Conservation (phyloP, 768 basidiomycete genomes). For the Auricularia heimuer region DNA sequence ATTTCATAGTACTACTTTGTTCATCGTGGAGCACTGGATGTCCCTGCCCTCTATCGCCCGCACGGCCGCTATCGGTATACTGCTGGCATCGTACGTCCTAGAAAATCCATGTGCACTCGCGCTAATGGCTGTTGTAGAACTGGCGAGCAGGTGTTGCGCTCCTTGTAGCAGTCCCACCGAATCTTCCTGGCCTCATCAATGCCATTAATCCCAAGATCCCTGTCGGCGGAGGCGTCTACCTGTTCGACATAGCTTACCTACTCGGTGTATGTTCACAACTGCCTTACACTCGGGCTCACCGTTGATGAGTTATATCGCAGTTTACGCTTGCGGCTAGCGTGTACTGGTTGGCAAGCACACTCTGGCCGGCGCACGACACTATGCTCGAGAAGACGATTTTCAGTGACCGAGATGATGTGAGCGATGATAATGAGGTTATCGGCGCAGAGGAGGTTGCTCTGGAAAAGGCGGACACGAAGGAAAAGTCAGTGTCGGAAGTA, state of each 20-base stretch:
- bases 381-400: slow-evolving; percentile 21
- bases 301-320: slow-evolving; percentile 9
- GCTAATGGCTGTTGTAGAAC: slow-evolving; percentile 39
- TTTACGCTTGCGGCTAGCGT: slow-evolving; percentile 26
- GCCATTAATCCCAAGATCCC: slow-evolving; percentile 57
- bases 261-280: slow-evolving; percentile 46
- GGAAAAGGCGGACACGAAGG: not conserved
- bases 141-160: slow-evolving; percentile 70
- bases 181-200: slow-evolving; percentile 66
- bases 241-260: slow-evolving; percentile 69
- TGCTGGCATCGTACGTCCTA: slow-evolving; percentile 49
- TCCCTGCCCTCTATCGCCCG: slow-evolving; percentile 77
- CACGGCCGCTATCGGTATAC: slow-evolving; percentile 71
- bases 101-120: not conserved
- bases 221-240: slow-evolving; percentile 44
- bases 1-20: slow-evolving; percentile 62
- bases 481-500: too few species aligned
- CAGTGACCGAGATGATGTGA: slow-evolving; percentile 3
- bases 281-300: slow-evolving; percentile 3
- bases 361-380: slow-evolving; percentile 31
- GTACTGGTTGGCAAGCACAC: slow-evolving; percentile 23
- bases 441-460: not conserved
- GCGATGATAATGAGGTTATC: not conserved
- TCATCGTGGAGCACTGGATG: slow-evolving; percentile 60
- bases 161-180: slow-evolving; percentile 56